Evolutionary conservation across 2,329 filamentous ascomycete genomes (phyloP), one percentile per base, ranked within the genome.

Genomic region (Colletotrichum trifolii): DNA sequence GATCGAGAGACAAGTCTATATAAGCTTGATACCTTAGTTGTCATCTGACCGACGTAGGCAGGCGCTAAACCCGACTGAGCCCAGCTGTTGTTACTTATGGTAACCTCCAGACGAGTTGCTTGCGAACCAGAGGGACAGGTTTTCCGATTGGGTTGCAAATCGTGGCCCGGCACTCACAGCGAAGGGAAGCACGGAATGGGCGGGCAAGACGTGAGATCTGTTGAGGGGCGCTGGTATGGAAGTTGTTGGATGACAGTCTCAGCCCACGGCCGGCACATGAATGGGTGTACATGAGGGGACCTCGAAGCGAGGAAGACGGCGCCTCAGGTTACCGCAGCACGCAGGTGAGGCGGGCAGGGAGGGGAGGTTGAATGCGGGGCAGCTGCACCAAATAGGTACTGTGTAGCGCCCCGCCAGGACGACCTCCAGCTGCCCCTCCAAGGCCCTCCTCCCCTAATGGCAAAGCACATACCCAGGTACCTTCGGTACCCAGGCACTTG

Each of bases 191-290:
- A 43, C 48, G 43, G 43, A 57, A 40, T 35, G 40, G 46, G 15
- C 57, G 40, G 52, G 46, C 62, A 56, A 15, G 58, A 38, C 58
- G 57, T 13, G 47, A 57, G 62, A 66, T 63, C 15, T 66, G 63
- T 66, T 66, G 63, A 66, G 63, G 40, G 58, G 63, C 17, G 13
- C 25, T 13, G 54, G 25, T 25, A 25, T 17, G 17, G 17, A 17
- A 39, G 52, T 57, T 66, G 63, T 66, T 66, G 63, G 63, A 62
- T 33, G 59, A 66, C 25, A n/a, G 58, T 62, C 62, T 62, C 58
- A 53, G 58, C 57, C 62, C 57, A 65, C 50, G 39, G 56, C 43
- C 50, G 39, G 25, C 25, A 25, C 25, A 25, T 25, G 25, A 25
- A 25, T 25, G 25, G 25, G 25, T 25, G 25, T 25, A 25, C 25